phyloP scores from a whole-genome alignment of 768 basidiomycete species.

The Amanita exitialis region DNA sequence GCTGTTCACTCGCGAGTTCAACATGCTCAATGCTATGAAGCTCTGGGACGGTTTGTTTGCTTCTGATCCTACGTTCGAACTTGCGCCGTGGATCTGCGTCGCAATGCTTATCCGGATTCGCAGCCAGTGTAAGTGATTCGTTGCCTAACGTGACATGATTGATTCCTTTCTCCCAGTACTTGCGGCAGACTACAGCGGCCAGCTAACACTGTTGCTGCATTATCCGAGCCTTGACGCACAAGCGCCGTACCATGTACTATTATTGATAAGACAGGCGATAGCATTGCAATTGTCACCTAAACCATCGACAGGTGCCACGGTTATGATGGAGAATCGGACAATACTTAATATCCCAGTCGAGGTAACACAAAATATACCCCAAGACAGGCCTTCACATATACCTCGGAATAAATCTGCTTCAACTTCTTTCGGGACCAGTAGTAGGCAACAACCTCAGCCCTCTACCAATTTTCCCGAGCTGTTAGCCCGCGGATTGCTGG shows the following conservation, averaged over 20 bases:
- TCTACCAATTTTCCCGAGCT: slow-evolving; percentile 52
- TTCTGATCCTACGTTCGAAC: slow-evolving; percentile 65
- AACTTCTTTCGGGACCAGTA: slow-evolving; percentile 3
- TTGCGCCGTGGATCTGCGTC: slow-evolving; percentile 83
- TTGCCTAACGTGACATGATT: slow-evolving; percentile 8
- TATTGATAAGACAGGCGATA: slow-evolving; percentile 79
- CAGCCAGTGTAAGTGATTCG: slow-evolving; percentile 55
- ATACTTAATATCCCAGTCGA: slow-evolving; percentile 65
- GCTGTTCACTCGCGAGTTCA: slow-evolving; percentile 89
- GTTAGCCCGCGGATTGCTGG: slow-evolving; percentile 61
- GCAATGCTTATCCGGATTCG: slow-evolving; percentile 94
- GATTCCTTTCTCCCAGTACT: slow-evolving; percentile 45
- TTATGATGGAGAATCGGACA: slow-evolving; percentile 77
- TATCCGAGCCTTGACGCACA: slow-evolving; percentile 44
- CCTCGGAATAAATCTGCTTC: slow-evolving; percentile 11
- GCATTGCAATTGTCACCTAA: slow-evolving; percentile 67
- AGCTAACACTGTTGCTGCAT: slow-evolving; percentile 76
- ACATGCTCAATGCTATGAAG: slow-evolving; percentile 67
- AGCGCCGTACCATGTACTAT: slow-evolving; percentile 28
- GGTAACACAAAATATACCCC: slow-evolving; percentile 27
- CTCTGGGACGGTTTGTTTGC: slow-evolving; percentile 98
- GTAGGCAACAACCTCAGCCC: slow-evolving; percentile 28
- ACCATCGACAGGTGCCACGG: slow-evolving; percentile 63
- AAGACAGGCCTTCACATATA: slow-evolving; percentile 5
- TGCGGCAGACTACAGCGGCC: slow-evolving; percentile 75